Percentiles rank a stretch among this genome's conserved stretches.
These are phyloP conservation scores for Tricholoma bakamatsutake DNA, from an alignment of 768 basidiomycete genomes.

Conservation along the genomic window DNA sequence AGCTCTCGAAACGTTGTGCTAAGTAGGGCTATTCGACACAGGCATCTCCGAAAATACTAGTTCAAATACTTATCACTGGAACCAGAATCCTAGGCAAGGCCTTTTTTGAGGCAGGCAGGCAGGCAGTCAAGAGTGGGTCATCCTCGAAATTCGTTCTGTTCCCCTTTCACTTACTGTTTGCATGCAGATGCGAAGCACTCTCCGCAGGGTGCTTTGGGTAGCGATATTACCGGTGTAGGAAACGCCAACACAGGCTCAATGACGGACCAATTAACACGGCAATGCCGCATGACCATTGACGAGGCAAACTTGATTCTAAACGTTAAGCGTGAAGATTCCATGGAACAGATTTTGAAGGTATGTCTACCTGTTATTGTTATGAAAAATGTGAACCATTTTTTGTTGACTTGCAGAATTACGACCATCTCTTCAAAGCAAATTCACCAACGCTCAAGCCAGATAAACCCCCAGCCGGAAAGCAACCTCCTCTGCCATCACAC, in stretches of 20 bases:
- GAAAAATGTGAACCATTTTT: not conserved
- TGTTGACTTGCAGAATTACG: slow-evolving; percentile 63
- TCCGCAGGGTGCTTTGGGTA: slow-evolving; percentile 63
- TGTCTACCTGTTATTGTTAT: slow-evolving; percentile 11
- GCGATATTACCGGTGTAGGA: slow-evolving; percentile 68
- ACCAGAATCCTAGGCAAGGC: slow-evolving; percentile 88
- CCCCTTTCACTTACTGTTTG: not conserved
- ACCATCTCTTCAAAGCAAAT: slow-evolving; percentile 90
- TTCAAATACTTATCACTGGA: slow-evolving; percentile 76
- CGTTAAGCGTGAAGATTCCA: slow-evolving; percentile 62
- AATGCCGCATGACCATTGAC: slow-evolving; percentile 90
- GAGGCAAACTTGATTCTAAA: slow-evolving; percentile 94
- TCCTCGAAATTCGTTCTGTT: not conserved
- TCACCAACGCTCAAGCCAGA: slow-evolving; percentile 56
- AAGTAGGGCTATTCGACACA: slow-evolving; percentile 21
- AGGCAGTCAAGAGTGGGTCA: slow-evolving; percentile 86
- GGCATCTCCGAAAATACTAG: slow-evolving; percentile 75
- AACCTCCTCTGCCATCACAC: slow-evolving; percentile 43
- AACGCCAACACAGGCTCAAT: slow-evolving; percentile 68
- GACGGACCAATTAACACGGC: slow-evolving; percentile 77
- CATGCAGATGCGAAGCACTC: slow-evolving; percentile 73
- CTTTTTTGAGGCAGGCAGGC: slow-evolving; percentile 81
- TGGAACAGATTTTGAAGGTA: slow-evolving; percentile 74
- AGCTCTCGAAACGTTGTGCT: not conserved
- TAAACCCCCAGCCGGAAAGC: slow-evolving; percentile 40